phyloP scores from a whole-genome alignment of 2,329 filamentous ascomycete species.

The Cladosporium oxysporum region DNA sequence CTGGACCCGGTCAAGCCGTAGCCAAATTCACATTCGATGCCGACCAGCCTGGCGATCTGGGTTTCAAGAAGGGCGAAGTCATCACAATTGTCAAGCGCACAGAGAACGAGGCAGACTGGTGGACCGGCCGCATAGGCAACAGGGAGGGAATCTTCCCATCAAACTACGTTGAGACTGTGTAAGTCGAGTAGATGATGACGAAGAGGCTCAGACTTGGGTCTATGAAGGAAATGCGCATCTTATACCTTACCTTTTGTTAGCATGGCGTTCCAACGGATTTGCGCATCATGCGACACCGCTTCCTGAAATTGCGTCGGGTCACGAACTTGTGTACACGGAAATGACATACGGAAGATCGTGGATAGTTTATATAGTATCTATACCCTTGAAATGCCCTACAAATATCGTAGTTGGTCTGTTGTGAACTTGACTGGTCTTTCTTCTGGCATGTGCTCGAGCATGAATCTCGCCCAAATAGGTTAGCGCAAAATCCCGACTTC shows the following conservation, averaged over 20 bases:
- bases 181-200: not conserved
- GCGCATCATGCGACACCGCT: not conserved
- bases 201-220: not conserved
- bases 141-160: slow-evolving; percentile 85
- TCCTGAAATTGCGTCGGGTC: not conserved
- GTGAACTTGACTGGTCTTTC: not conserved
- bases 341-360: not conserved
- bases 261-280: slow-evolving; percentile 14
- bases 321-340: not conserved
- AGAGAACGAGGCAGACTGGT: slow-evolving; percentile 94
- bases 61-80: slow-evolving; percentile 95
- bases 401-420: not conserved
- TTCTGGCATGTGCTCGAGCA: not conserved
- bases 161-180: slow-evolving; percentile 36
- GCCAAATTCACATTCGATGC: slow-evolving; percentile 93
- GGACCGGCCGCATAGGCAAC: slow-evolving; percentile 87
- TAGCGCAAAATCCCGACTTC: not conserved
- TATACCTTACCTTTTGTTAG: slow-evolving; percentile 17
- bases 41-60: slow-evolving; percentile 87
- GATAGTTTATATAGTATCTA: not conserved
- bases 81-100: slow-evolving; percentile 95
- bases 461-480: not conserved
- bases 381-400: not conserved
- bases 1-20: slow-evolving; percentile 73
- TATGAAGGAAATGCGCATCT: not conserved